A percentile compares a stretch with the other conserved stretches of the same genome.
phyloP scores from a whole-genome alignment of 2,329 filamentous ascomycete genomes.

The Aspergillus sojae region DNA sequence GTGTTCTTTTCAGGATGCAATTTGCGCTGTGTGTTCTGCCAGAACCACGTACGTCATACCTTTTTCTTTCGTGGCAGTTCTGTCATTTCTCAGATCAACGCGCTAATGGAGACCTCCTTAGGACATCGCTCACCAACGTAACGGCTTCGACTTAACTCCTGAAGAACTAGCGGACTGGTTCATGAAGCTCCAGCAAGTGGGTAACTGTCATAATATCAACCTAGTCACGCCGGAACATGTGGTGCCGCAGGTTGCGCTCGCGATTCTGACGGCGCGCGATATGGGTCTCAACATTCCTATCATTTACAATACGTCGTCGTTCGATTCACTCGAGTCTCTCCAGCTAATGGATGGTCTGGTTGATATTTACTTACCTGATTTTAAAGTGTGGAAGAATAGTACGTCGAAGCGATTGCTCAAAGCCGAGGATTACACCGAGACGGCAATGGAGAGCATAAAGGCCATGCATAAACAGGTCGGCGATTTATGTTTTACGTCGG shows the following conservation, averaged over 20 bases:
- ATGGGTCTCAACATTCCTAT: constrained; percentile 72
- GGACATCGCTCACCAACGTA: constrained; percentile 80
- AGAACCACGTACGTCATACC: constrained; percentile 61
- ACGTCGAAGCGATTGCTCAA: constrained; percentile 75
- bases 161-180: constrained; percentile 82
- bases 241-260: constrained; percentile 77
- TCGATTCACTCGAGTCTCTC: constrained; percentile 73
- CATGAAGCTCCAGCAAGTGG: constrained; percentile 76
- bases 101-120: constrained; percentile 13
- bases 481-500: constrained; percentile 77
- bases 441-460: constrained; percentile 74
- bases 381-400: constrained; percentile 74
- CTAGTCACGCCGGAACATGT: constrained; percentile 85
- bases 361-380: constrained; percentile 86
- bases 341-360: constrained; percentile 75
- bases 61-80: neutral
- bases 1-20: constrained; percentile 83
- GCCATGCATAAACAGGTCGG: constrained; percentile 82
- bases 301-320: constrained; percentile 83
- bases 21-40: constrained; percentile 72
- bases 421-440: constrained; percentile 72
- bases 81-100: neutral
- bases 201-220: constrained; percentile 88
- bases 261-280: constrained; percentile 72
- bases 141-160: constrained; percentile 76